These are phyloP conservation scores for Pleurotus sapidus DNA, from an alignment of 768 basidiomycete genomes.

Conservation along the genomic window DNA sequence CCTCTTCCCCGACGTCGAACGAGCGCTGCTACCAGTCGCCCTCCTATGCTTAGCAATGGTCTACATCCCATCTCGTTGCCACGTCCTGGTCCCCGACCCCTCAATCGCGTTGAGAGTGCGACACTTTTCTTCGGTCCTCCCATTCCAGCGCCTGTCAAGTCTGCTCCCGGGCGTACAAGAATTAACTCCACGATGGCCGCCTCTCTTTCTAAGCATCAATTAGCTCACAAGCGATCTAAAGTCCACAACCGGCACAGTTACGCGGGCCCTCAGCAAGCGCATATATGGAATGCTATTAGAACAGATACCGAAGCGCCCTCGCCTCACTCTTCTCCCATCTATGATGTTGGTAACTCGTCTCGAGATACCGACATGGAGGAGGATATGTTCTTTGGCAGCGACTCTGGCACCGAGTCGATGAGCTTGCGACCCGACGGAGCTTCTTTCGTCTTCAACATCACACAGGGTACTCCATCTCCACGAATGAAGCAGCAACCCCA, in stretches of 20 bases:
- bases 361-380: slow-evolving; percentile 41
- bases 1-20: slow-evolving; percentile 55
- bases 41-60: slow-evolving; percentile 15
- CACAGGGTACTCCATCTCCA: slow-evolving; percentile 57
- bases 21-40: slow-evolving; percentile 30
- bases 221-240: slow-evolving; percentile 23
- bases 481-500: slow-evolving; percentile 31
- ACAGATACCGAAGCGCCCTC: slow-evolving; percentile 37
- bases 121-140: slow-evolving; percentile 69
- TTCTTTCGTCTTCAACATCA: slow-evolving; percentile 57
- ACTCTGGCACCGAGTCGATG: not conserved
- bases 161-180: slow-evolving; percentile 26
- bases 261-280: slow-evolving; percentile 43
- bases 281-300: slow-evolving; percentile 41
- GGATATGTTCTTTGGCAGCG: slow-evolving; percentile 51
- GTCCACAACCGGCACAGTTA: slow-evolving; percentile 61
- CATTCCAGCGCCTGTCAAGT: slow-evolving; percentile 30
- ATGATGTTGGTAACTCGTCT: slow-evolving; percentile 15
- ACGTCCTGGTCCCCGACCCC: slow-evolving; percentile 30
- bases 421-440: slow-evolving; percentile 34
- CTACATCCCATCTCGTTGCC: slow-evolving; percentile 15
- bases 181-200: slow-evolving; percentile 25
- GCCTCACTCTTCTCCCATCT: slow-evolving; percentile 47
- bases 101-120: slow-evolving; percentile 55
- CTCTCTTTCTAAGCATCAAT: slow-evolving; percentile 16